Evolutionary conservation across 208 protist genomes (phyloP).

Genomic region (Leishmania arabica): DNA sequence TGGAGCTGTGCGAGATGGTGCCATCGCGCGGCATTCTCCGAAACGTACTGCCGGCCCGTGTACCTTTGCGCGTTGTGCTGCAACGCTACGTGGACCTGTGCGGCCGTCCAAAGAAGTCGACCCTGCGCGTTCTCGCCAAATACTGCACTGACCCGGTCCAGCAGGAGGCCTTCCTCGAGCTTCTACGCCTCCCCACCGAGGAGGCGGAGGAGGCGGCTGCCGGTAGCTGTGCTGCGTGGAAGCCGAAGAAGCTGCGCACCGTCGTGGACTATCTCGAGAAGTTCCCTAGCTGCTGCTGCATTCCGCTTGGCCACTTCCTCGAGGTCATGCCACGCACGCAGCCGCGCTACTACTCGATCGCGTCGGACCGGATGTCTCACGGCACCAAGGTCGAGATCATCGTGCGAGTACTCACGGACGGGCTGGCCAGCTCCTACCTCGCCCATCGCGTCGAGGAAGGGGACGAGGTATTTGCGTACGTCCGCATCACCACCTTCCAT

Average conservation of each 20-base stretch:
- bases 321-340: constrained; percentile 92
- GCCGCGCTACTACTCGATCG: constrained; percentile 97
- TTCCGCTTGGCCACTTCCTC: constrained; percentile 71
- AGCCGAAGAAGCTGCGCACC: constrained; percentile 35
- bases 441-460: constrained; percentile 35
- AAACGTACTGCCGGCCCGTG: constrained; percentile 67
- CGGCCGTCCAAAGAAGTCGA: constrained; percentile 62
- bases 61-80: constrained; percentile 65
- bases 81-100: constrained; percentile 82
- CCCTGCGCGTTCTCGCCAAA: constrained; percentile 65
- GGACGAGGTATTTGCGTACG: constrained; percentile 69
- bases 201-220: neutral
- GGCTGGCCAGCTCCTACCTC: constrained; percentile 83
- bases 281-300: constrained; percentile 70
- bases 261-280: constrained; percentile 75
- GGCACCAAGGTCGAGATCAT: constrained; percentile 70
- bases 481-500: constrained; percentile 89
- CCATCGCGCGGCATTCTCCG: constrained; percentile 32
- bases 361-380: constrained; percentile 83
- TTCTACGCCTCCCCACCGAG: constrained; percentile 31
- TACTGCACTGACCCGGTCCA: constrained; percentile 66
- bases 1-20: constrained; percentile 50
- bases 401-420: constrained; percentile 82
- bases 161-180: constrained; percentile 46
- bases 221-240: neutral